Base-by-base conservation (phyloP, 2,329 filamentous ascomycete genomes). In the Stylonectria norvegica region DNA sequence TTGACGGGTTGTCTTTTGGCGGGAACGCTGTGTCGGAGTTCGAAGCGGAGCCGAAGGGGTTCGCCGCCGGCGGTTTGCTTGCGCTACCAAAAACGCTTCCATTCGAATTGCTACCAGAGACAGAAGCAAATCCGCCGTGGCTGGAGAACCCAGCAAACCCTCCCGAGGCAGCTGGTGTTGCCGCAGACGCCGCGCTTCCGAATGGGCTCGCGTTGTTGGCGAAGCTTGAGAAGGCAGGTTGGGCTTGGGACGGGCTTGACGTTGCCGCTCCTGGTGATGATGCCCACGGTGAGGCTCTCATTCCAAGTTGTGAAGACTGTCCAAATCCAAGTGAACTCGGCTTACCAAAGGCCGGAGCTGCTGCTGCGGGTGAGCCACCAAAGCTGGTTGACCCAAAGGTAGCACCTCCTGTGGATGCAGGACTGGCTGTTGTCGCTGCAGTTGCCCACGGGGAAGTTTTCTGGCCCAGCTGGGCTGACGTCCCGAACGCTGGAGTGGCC, bases 91-190 rank as follows among this genome's bases (percentile, higher is more conserved):
- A 70, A 9, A 64, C 49, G 37, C 62, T 66, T 5, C 59, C 49
- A 11, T 58, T 59, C 18, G 55, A 60, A 34, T 56, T 65, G 29
- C 53, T 66, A 20, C 61, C 56, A 10, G 59, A 63, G 17, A 79
- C 49, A 14, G 75, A 69, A 5, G 66, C 72, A 56, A 84, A 84
- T 2, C 78, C 79, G 3, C 73, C 65, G 42, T 75, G 69, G 19
- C 59, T 68, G 4, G 77, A 73, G 55, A 81, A 81, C 18, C 65
- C 66, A 17, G 78, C 69, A 52, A 79, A 79, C 0, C 73, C 75
- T 20, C 71, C 68, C 9, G 67, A 64, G n/a, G n/a, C n/a, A 5
- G 62, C 36, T 2, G 67, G 53, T 4, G 64, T 34, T 2, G 43
- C 60, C 5, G 66, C 55, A 29, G 62, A 45, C 5, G 57, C 45